Evolutionary conservation across 345 rosid species (phyloP), one percentile per base, ranked within the genome.

Genomic region (Cardamine occulta): DNA sequence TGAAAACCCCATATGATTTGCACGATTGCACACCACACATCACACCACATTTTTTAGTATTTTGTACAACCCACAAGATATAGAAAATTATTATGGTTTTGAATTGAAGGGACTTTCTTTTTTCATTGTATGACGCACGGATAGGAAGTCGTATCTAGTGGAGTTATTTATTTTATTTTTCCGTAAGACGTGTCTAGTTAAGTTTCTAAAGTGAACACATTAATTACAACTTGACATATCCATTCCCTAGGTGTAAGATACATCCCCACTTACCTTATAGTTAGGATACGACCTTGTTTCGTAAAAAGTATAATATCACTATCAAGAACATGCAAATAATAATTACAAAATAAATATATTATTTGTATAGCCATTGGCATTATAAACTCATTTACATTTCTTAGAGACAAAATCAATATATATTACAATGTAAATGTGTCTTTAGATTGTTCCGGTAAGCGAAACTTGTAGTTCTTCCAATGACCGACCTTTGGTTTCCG

Each of bases 401-500:
- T 11, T 2, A 15, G 2, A 51, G 9, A 39, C 14, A 49, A 52
- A 34, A 24, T 72, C 4, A 10, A 49, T 14, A 37, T 14, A 37
- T 48, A 48, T 24, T 26, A 48, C 28, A 37, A 12, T 8, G 14
- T 49, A 75, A 12, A 39, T 26, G 17, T 40, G 29, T 15, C 2
- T 53, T 44, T 32, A 75, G 23, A 37, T 19, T 32, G 57, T 42
- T 18, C 64, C 70, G 35, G 74, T 78, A 32, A 85, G 67, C 1
- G 85, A 82, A 28, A 83, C 78, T 74, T 85, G 89, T 76, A 87
- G 67, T 67, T 87, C 91, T 83, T 87, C 91, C 17, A 87, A 70
- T n/a, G 94, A 83, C 47, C 55, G 77, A 18, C 85, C 89, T 73
- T 83, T 86, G 7, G 91, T 89, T 84, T 89, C 91, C 2, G 89